phyloP scores from a whole-genome alignment of 768 basidiomycete species.

The Termitomyces sp. region DNA sequence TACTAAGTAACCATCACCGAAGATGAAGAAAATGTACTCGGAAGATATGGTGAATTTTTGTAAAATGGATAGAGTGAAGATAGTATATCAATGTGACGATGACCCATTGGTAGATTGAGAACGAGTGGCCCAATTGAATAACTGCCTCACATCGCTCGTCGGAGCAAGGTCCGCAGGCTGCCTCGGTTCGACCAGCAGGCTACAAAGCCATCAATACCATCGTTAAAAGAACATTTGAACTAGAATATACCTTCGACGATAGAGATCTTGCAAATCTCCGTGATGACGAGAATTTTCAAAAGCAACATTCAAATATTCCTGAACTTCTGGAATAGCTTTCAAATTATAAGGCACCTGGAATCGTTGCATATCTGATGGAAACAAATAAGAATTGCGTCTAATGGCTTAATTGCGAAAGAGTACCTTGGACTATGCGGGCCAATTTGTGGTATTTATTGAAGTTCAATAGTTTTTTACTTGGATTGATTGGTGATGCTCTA shows the following conservation, averaged over 20 bases:
- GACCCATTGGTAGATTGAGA: slow-evolving; percentile 33
- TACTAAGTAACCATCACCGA: slow-evolving; percentile 15
- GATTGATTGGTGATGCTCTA: slow-evolving; percentile 70
- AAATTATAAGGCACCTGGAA: slow-evolving; percentile 86
- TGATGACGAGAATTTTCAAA: slow-evolving; percentile 73
- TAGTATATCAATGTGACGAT: slow-evolving; percentile 36
- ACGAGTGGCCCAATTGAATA: slow-evolving; percentile 75
- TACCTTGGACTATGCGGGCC: slow-evolving; percentile 78
- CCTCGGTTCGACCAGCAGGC: slow-evolving; percentile 79
- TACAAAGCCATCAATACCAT: slow-evolving; percentile 20
- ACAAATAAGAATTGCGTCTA: neutral
- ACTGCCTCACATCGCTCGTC: slow-evolving; percentile 64
- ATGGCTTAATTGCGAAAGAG: slow-evolving; percentile 6
- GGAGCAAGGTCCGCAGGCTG: slow-evolving; percentile 69
- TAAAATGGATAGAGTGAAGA: slow-evolving; percentile 28
- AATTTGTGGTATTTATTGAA: slow-evolving; percentile 96
- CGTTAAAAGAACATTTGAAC: slow-evolving; percentile 21
- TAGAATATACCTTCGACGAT: slow-evolving; percentile 75
- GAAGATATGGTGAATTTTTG: slow-evolving; percentile 11
- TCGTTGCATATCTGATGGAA: slow-evolving; percentile 73
- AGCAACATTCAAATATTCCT: slow-evolving; percentile 66
- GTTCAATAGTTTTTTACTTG: slow-evolving; percentile 81
- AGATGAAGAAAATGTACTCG: slow-evolving; percentile 11
- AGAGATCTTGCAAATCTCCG: slow-evolving; percentile 81
- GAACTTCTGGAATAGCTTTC: slow-evolving; percentile 85